Conservation (phyloP, 768 basidiomycete genomes). For the Suillus subluteus region DNA sequence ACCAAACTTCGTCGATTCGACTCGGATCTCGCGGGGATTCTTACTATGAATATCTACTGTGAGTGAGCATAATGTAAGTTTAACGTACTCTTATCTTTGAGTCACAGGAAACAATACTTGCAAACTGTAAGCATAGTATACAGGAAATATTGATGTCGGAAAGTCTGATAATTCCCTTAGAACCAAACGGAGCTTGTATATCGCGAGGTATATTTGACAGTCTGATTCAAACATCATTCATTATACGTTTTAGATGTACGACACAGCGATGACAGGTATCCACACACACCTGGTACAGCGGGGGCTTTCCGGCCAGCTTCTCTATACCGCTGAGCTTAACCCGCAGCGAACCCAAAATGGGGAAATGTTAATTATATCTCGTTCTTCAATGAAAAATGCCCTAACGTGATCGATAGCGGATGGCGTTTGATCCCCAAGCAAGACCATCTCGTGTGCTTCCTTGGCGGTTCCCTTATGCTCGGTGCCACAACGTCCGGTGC, state of each 20-base stretch:
- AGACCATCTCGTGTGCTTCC: constrained; percentile 95
- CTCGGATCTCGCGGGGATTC: constrained; percentile 93
- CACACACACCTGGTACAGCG: constrained; percentile 73
- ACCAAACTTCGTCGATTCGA: constrained; percentile 73
- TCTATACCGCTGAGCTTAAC: constrained; percentile 82
- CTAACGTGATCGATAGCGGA: constrained; percentile 34
- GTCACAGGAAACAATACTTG: constrained; percentile 33
- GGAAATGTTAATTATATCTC: constrained; percentile 37
- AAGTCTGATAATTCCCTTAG: constrained; percentile 36
- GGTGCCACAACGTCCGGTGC: constrained; percentile 78
- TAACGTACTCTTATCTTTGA: constrained; percentile 8
- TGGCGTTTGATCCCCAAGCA: constrained; percentile 88
- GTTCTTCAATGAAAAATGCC: background rate
- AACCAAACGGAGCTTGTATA: constrained; percentile 79
- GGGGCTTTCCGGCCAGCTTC: constrained; percentile 59
- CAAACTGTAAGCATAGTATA: constrained; percentile 31
- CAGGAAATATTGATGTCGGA: background rate
- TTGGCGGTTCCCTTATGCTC: constrained; percentile 90
- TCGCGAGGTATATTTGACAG: constrained; percentile 55
- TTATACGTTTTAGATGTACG: constrained; percentile 72
- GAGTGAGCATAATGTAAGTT: constrained; percentile 26
- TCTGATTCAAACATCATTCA: background rate
- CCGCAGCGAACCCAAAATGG: constrained; percentile 49
- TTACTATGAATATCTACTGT: constrained; percentile 92
- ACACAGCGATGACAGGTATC: constrained; percentile 81